Evolutionary conservation across 148 eudicot species (phyloP).

Genomic region (Nyssa sinensis): DNA sequence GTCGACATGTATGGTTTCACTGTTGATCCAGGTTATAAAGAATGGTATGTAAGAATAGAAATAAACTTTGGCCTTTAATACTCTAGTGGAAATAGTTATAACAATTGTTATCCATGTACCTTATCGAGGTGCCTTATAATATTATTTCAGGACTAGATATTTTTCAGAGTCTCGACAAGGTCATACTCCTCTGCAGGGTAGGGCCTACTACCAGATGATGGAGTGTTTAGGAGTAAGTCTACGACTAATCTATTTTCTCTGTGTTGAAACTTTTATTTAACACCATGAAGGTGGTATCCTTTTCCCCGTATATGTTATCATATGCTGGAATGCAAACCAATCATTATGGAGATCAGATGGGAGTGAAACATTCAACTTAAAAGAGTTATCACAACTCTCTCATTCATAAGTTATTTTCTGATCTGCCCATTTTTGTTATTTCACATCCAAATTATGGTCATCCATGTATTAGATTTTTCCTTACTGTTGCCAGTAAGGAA

Average conservation of each 20-base stretch:
- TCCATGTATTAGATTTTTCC: conserved; percentile 3
- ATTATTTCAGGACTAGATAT: conserved; percentile 79
- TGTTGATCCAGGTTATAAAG: conserved; percentile 98
- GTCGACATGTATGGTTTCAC: conserved; percentile 99
- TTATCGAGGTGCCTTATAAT: conserved; percentile 3
- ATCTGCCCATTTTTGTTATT: background rate
- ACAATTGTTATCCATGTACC: background rate
- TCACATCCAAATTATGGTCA: background rate
- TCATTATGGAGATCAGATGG: conserved; percentile 4
- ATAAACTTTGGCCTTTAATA: background rate
- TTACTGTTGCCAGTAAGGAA: background rate
- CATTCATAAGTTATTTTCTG: background rate
- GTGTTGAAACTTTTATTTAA: conserved; percentile 1
- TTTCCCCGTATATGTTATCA: too few species aligned
- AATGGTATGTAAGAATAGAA: conserved; percentile 57
- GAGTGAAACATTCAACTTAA: background rate
- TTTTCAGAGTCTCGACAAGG: conserved; percentile 98
- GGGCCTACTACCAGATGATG: conserved; percentile 99
- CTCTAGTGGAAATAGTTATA: conserved; percentile 3
- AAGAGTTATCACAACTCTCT: background rate
- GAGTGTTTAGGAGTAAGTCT: conserved; percentile 95
- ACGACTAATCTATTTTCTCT: background rate
- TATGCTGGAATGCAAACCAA: background rate
- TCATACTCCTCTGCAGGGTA: conserved; percentile 95
- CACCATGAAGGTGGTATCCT: background rate